Percentiles rank a stretch among this genome's conserved stretches.
Conservation (phyloP, 129 eudicot species). For the Pulicaria dysenterica region DNA sequence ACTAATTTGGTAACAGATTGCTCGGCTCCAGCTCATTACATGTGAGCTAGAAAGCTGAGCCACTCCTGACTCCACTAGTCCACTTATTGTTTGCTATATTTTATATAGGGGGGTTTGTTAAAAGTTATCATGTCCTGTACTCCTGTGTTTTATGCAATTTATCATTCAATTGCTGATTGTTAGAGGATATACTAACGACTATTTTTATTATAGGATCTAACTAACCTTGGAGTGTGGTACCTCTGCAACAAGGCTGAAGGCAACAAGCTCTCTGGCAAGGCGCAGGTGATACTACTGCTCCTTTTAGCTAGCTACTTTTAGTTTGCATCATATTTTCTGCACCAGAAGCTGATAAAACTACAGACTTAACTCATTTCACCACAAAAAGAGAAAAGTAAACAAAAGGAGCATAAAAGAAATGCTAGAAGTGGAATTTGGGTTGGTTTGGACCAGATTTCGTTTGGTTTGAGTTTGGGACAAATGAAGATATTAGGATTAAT, state of each 20-base stretch:
- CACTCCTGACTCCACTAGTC: no score
- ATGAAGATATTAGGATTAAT: not conserved
- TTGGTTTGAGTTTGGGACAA: not conserved
- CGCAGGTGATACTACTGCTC: conserved; percentile 29
- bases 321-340: conserved; percentile 4
- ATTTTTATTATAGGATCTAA: conserved; percentile 45
- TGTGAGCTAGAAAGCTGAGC: not conserved
- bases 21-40: conserved; percentile 9
- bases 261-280: conserved; percentile 36
- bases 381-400: not conserved
- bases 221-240: conserved; percentile 59
- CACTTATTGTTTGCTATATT: not conserved
- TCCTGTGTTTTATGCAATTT: not conserved
- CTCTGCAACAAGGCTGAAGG: conserved; percentile 59
- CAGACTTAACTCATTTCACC: not conserved
- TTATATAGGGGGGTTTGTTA: not conserved
- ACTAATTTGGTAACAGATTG: not conserved
- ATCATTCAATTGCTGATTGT: not conserved
- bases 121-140: not conserved
- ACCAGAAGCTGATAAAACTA: not conserved
- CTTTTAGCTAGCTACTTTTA: conserved; percentile 2
- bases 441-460: not conserved
- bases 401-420: not conserved
- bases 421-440: not conserved
- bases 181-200: conserved; percentile 24